Base-by-base conservation (phyloP, 2,329 filamentous ascomycete species). In the Aurifilum marmelostoma region DNA sequence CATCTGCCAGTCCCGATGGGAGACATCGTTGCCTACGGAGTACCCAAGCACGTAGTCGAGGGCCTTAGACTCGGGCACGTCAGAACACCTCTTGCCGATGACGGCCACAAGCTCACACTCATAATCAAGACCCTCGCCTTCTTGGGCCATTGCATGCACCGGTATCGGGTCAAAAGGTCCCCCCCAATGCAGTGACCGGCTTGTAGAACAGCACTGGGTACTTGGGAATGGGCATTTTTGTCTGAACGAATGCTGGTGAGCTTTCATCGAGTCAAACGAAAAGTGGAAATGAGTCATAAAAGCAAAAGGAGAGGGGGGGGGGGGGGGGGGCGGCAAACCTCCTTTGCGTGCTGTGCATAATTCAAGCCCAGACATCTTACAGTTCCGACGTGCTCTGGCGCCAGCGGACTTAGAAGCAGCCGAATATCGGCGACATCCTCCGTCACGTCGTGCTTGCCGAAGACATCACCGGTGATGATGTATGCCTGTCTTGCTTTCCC, bases 81-180 rank as follows among this genome's bases (percentile, higher is more conserved):
- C 85, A 58, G 82, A 79, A 70, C 88, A 90, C 70, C 85, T 81
- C 78, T 89, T 90, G 32, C 91, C 90, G 71, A 94, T 92, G 11
- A 94, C 83, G 50, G 88, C 83, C 18, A 93, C 90, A 8, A 95
- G 84, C 80, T 95, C 92, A 77, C 91, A 92, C 80, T 95, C 92
- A 78, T 94, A 94, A 79, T 94, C 92, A 24, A 93, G 80, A 0
- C 89, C 89, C n/a, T 82, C 81, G 62, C 83, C 83, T 71, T 89
- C 83, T 78, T 93, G 91, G 0, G 90, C 91, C 70, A 91, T 80
- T 2, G 79, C 75, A 29, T 88, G 87, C 47, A 95, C 83, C 2
- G 90, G 90, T 65, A 93, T 90, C 1, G 88, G 82, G 73, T 91
- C 89, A 2, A 79, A 82, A 0, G 91, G 91, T 1, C 90, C 91